Percentiles rank a stretch among this genome's conserved stretches.
These are phyloP conservation scores for Triticum aestivum DNA, from an alignment of 176 grass and related monocot genomes.

Conservation along the genomic window IWGSC_CS_RefSeq_v2.1 NC_057808.1:328607817-328608316, in stretches of 20 bases:
- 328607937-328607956: no score
- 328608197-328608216: slow-evolving; percentile 67
- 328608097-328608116: slow-evolving; percentile 15
- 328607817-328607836: neutral
- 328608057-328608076: neutral
- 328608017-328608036: neutral
- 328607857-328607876: no score
- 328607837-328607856: neutral
- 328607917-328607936: no score
- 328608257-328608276: slow-evolving; percentile 71
- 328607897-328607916: no score
- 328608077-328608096: neutral
- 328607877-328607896: no score
- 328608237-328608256: slow-evolving; percentile 41
- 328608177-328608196: slow-evolving; percentile 71
- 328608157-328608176: slow-evolving; percentile 63
- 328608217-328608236: slow-evolving; percentile 83
- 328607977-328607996: no score
- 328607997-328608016: neutral
- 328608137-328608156: slow-evolving; percentile 64
- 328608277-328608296: slow-evolving; percentile 86
- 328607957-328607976: no score
- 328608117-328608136: slow-evolving; percentile 49
- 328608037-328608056: slow-evolving; percentile 35
- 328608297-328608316: slow-evolving; percentile 68